phyloP scores from a whole-genome alignment of 441 rosid genomes.

The Jatropha podagrica region DNA sequence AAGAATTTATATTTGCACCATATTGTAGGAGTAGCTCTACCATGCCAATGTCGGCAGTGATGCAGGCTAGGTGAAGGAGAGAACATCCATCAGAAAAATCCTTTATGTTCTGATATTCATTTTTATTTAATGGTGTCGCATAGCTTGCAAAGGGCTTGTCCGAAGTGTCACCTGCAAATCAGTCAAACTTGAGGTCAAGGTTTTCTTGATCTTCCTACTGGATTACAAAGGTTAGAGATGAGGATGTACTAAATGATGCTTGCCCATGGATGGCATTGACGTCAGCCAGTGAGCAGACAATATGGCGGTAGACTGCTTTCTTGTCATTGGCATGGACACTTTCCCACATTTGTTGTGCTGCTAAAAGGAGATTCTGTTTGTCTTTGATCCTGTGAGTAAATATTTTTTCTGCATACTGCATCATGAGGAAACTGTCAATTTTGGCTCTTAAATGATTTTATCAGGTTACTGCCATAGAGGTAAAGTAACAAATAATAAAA shows the following conservation, averaged over 20 bases:
- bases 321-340: constrained; percentile 75
- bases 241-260: constrained; percentile 51
- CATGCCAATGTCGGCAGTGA: constrained; percentile 83
- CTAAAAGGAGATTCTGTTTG: constrained; percentile 41
- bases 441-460: neutral
- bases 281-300: constrained; percentile 70
- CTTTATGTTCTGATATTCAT: constrained; percentile 42
- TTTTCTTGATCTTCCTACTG: constrained; percentile 38
- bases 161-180: constrained; percentile 41
- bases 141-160: constrained; percentile 44
- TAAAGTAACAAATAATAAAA: neutral
- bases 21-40: constrained; percentile 87
- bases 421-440: constrained; percentile 25
- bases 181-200: constrained; percentile 35
- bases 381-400: constrained; percentile 63
- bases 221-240: constrained; percentile 50
- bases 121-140: constrained; percentile 32
- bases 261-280: constrained; percentile 65
- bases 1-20: constrained; percentile 75
- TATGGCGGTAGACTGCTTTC: constrained; percentile 78
- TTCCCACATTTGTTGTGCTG: constrained; percentile 68
- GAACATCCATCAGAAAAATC: constrained; percentile 64
- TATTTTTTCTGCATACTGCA: constrained; percentile 82
- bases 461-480: neutral
- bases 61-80: constrained; percentile 92